Conservation (phyloP, 2,329 filamentous ascomycete species). For the Ilyonectria destructans region DNA sequence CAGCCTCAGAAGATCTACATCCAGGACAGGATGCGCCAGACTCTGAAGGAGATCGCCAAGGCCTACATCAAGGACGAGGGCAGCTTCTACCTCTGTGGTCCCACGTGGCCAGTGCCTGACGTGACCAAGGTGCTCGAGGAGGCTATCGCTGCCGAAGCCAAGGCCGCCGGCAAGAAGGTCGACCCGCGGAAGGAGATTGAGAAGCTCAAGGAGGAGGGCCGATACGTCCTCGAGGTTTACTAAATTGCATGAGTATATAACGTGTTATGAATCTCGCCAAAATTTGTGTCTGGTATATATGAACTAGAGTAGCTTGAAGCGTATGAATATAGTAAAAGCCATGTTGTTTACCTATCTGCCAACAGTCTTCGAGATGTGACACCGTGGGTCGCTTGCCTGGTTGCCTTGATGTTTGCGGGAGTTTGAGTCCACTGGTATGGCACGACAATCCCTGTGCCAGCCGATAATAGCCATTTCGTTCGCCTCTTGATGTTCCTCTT, state of each 20-base stretch:
- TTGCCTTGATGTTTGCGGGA: not conserved
- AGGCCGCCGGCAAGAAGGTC: conserved; percentile 82
- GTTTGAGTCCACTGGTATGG: too few species aligned
- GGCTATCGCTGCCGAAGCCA: conserved; percentile 85
- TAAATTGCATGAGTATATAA: conserved; percentile 61
- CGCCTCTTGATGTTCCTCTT: too few species aligned
- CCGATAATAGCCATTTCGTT: too few species aligned
- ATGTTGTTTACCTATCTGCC: conserved; percentile 6
- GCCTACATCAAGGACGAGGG: conserved; percentile 92
- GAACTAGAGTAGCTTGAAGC: conserved; percentile 45
- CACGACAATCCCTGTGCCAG: too few species aligned
- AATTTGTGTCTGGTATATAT: conserved; percentile 43
- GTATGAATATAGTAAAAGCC: conserved; percentile 35
- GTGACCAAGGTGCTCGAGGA: conserved; percentile 95
- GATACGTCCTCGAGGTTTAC: conserved; percentile 98
- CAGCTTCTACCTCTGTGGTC: conserved; percentile 96
- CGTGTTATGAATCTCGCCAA: conserved; percentile 35
- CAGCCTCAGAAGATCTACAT: conserved; percentile 99
- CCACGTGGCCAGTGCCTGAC: conserved; percentile 98
- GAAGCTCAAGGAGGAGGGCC: conserved; percentile 92
- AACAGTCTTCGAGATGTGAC: not conserved
- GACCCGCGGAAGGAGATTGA: conserved; percentile 94
- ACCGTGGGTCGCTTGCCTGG: not conserved
- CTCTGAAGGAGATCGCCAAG: conserved; percentile 84
- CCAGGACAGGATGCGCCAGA: conserved; percentile 97